These are phyloP conservation scores for Irpex rosettiformis DNA, from an alignment of 1,284 basidiomycete species.

Conservation along the genomic window DNA sequence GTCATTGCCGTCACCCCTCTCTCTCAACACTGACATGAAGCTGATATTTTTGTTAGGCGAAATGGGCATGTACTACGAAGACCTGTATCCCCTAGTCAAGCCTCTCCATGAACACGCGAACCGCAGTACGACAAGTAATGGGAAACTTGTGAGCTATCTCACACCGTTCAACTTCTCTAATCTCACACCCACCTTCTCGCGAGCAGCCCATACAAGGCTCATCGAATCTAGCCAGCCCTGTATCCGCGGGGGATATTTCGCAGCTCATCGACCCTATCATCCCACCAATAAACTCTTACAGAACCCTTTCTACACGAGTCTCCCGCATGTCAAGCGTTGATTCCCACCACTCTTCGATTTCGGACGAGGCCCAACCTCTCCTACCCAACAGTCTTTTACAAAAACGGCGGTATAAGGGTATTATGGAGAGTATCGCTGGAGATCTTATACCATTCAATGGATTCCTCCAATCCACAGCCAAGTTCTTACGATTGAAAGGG, in stretches of 20 bases:
- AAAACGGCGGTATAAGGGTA: constrained; percentile 1
- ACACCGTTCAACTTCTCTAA: background rate
- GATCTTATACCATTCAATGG: constrained; percentile 30
- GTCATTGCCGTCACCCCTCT: too few species aligned
- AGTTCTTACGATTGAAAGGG: background rate
- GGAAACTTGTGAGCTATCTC: constrained; percentile 19
- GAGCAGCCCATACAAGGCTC: constrained; percentile 4
- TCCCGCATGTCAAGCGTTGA: constrained; percentile 23
- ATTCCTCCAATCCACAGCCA: background rate
- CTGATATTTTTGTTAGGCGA: too few species aligned
- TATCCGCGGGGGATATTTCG: constrained; percentile 9
- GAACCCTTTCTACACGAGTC: constrained; percentile 26
- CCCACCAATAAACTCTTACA: constrained; percentile 47
- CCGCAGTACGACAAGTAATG: background rate
- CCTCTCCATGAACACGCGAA: constrained; percentile 28
- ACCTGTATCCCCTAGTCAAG: constrained; percentile 49
- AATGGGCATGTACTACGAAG: constrained; percentile 56
- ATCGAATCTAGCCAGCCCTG: background rate
- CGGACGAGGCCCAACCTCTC: constrained; percentile 22
- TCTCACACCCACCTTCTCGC: too few species aligned
- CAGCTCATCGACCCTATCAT: constrained; percentile 29
- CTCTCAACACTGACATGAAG: too few species aligned
- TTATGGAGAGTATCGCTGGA: constrained; percentile 19
- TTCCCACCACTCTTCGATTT: constrained; percentile 13
- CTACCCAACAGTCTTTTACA: constrained; percentile 16